These are phyloP conservation scores for Cucumis cinereus DNA, from an alignment of 306 rosid genomes.

Conservation along the genomic window DNA sequence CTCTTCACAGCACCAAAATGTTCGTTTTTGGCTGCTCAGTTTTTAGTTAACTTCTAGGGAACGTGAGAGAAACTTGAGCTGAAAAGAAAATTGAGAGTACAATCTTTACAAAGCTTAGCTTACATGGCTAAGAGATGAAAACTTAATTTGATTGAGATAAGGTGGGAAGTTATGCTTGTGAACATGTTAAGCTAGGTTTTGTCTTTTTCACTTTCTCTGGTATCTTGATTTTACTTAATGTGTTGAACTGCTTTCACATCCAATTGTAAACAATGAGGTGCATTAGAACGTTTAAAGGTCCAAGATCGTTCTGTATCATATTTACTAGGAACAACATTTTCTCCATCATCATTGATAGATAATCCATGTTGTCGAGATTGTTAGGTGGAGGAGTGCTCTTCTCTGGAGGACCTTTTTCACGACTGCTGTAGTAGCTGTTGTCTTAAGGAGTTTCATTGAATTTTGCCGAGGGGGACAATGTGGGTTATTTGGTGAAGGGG, in stretches of 20 bases:
- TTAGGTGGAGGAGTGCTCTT: conserved; percentile 89
- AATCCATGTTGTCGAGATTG: not conserved
- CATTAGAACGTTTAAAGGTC: not conserved
- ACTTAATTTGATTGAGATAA: not conserved
- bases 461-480: conserved; percentile 44
- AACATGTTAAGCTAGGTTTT: not conserved
- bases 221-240: not conserved
- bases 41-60: not conserved
- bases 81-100: not conserved
- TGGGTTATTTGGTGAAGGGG: conserved; percentile 81
- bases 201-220: not conserved
- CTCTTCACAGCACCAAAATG: not conserved
- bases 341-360: not conserved
- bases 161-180: not conserved
- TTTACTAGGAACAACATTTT: not conserved
- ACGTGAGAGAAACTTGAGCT: not conserved
- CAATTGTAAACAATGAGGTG: not conserved
- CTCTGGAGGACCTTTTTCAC: conserved; percentile 79
- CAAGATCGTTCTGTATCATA: not conserved
- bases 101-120: not conserved
- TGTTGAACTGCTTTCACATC: not conserved
- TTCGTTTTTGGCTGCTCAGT: not conserved
- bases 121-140: not conserved
- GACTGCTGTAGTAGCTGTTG: conserved; percentile 71
- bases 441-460: conserved; percentile 40